These are phyloP conservation scores for Sarcodon aspratus DNA, from an alignment of 768 basidiomycete genomes.

Conservation along the genomic window DNA sequence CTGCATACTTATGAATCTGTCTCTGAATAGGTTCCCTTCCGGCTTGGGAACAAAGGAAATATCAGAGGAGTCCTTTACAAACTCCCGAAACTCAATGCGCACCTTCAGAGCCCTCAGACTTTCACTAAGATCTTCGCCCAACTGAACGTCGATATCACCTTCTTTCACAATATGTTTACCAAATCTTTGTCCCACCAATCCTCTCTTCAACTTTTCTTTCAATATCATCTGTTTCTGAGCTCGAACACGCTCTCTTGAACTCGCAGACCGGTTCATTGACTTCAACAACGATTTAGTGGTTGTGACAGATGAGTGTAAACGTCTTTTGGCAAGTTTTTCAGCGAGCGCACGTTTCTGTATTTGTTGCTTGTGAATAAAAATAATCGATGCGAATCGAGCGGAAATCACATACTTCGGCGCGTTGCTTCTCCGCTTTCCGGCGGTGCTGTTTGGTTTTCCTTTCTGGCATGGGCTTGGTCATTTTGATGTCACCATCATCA, in stretches of 20 bases:
- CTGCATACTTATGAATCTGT: slow-evolving; percentile 80
- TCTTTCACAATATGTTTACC: slow-evolving; percentile 74
- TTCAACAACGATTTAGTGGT: slow-evolving; percentile 42
- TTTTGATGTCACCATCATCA: slow-evolving; percentile 17
- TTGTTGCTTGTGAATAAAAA: not conserved
- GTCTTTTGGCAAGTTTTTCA: slow-evolving; percentile 48
- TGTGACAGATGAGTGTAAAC: slow-evolving; percentile 46
- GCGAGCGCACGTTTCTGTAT: slow-evolving; percentile 52
- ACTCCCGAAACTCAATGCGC: slow-evolving; percentile 9
- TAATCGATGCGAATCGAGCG: not conserved
- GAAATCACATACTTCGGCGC: slow-evolving; percentile 43
- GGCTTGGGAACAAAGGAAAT: slow-evolving; percentile 35
- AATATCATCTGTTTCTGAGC: slow-evolving; percentile 29
- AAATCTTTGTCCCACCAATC: slow-evolving; percentile 62
- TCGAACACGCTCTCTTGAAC: slow-evolving; percentile 25
- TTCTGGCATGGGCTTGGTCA: slow-evolving; percentile 28
- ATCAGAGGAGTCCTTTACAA: not conserved
- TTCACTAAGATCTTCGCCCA: slow-evolving; percentile 85
- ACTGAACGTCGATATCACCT: slow-evolving; percentile 68
- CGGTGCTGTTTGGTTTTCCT: slow-evolving; percentile 60
- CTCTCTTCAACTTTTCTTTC: slow-evolving; percentile 39
- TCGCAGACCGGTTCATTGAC: slow-evolving; percentile 21
- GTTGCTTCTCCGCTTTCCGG: slow-evolving; percentile 49
- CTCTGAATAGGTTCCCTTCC: slow-evolving; percentile 88
- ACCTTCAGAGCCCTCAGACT: slow-evolving; percentile 79